phyloP scores from a whole-genome alignment of 78 protist genomes.

The Capsaspora owczarzaki region DNA sequence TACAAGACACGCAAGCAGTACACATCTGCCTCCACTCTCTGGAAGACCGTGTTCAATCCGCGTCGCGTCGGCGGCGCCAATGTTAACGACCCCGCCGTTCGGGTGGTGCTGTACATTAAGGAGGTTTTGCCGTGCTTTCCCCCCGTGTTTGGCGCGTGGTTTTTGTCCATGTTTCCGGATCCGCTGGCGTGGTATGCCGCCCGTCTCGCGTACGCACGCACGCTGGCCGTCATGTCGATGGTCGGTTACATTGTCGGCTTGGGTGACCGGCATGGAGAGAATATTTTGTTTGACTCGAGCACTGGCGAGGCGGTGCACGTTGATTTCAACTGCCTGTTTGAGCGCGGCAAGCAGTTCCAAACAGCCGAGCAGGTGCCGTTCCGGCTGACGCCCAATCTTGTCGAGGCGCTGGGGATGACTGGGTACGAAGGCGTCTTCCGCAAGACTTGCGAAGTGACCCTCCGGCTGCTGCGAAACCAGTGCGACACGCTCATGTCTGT shows the following conservation, averaged over 20 bases:
- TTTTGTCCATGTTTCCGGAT: conserved; percentile 59
- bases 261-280: conserved; percentile 81
- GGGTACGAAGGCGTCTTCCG: conserved; percentile 69
- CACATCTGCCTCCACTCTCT: not conserved
- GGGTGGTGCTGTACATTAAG: not conserved
- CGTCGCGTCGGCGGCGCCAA: not conserved
- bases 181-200: conserved; percentile 80
- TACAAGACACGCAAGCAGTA: conserved; percentile 11
- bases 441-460: conserved; percentile 36
- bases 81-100: not conserved
- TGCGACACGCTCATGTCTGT: conserved; percentile 73
- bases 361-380: conserved; percentile 86
- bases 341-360: conserved; percentile 66
- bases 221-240: conserved; percentile 75
- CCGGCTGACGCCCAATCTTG: conserved; percentile 86
- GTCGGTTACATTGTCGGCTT: conserved; percentile 79
- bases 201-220: conserved; percentile 45
- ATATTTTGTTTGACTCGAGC: conserved; percentile 69
- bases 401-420: conserved; percentile 75
- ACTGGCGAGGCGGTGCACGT: conserved; percentile 83
- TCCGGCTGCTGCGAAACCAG: conserved; percentile 44
- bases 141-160: conserved; percentile 78
- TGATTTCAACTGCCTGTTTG: conserved; percentile 86
- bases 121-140: conserved; percentile 39
- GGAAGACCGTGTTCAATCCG: not conserved